These are phyloP conservation scores for Huntiella decipiens DNA, from an alignment of 2,329 filamentous ascomycete species.

Conservation along the genomic window DNA sequence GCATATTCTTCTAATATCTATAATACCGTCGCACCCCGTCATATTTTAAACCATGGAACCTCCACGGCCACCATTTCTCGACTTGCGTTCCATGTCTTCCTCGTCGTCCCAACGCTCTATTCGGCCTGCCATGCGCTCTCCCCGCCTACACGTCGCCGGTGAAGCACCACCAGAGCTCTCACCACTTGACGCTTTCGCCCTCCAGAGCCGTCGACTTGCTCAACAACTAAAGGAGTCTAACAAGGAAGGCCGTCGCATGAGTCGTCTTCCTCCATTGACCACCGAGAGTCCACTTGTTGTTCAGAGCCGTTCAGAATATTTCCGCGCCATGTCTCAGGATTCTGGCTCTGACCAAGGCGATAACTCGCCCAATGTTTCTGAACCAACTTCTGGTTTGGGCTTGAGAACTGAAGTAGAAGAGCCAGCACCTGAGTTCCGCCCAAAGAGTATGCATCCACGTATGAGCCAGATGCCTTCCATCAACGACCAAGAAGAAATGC, in stretches of 20 bases:
- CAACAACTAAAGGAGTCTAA: conserved; percentile 68
- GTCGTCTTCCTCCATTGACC: conserved; percentile 65
- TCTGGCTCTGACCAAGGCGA: conserved; percentile 20
- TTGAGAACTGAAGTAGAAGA: conserved; percentile 39
- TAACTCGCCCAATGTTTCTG: conserved; percentile 13
- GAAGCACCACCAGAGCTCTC: conserved; percentile 79
- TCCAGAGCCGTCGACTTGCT: conserved; percentile 74
- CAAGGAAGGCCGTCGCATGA: conserved; percentile 59
- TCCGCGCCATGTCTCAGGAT: conserved; percentile 54
- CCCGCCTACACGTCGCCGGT: conserved; percentile 56
- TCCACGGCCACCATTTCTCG: conserved; percentile 35
- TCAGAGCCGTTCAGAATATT: conserved; percentile 62
- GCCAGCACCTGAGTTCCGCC: conserved; percentile 34
- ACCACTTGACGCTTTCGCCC: conserved; percentile 83
- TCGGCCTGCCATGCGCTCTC: conserved; percentile 42
- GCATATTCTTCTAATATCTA: neutral
- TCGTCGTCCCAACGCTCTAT: conserved; percentile 27
- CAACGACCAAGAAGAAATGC: conserved; percentile 13
- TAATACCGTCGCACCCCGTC: neutral
- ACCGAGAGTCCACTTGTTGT: conserved; percentile 62
- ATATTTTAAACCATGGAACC: conserved; percentile 25
- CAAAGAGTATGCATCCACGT: conserved; percentile 55
- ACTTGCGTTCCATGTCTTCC: conserved; percentile 36
- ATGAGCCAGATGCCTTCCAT: conserved; percentile 45
- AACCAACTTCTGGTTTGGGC: conserved; percentile 23